Evolutionary conservation across 2,329 filamentous ascomycete genomes (phyloP), one percentile per base, ranked within the genome.

Genomic region (Ophiocordyceps sinensis): DNA sequence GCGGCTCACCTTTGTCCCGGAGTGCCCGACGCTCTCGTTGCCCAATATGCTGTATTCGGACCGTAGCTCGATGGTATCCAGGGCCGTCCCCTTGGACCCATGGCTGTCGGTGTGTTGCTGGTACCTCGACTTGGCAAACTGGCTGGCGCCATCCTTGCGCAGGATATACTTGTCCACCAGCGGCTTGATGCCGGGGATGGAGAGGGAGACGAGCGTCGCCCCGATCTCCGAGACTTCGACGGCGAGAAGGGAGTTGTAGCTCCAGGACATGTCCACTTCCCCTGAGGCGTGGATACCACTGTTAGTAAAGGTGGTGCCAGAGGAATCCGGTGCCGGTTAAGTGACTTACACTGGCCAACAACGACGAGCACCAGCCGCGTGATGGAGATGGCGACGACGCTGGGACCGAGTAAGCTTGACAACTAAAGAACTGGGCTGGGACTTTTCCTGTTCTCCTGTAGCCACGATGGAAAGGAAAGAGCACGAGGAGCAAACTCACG

Each of bases 211-310:
- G 21, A 73, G 49, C 0, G 70, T 73, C 2, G 62, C 60, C 4
- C 67, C 68, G 17, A 73, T 66, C 34, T 73, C 69, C 2, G 68
- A 62, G 3, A 64, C 64, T 50, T 73, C 68, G 4, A 71, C 61
- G 3, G 56, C 65, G 4, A 73, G 53, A 56, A 71, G 63, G 1
- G 68, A 64, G 40, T 69, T 64, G 48, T 73, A 73, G 21, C 59
- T 57, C 69, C 70, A 73, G 14, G 67, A 70, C 53, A 58, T 58
- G 47, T 72, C 69, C 2, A 55, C 42, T 26, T 65, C 55, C 64
- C 63, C 37, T 17, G 12, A 4, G 19, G 19, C 19, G 19, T 19
- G 19, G 4, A 19, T 19, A 19, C 4, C 19, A 19, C 19, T 3
- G 19, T 19, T 19, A 19, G 19, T 4, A 19, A 30, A 30, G 11